Evolutionary conservation across 495 filamentous ascomycete species (phyloP).

Genomic region (Bacidia rubella): DNA sequence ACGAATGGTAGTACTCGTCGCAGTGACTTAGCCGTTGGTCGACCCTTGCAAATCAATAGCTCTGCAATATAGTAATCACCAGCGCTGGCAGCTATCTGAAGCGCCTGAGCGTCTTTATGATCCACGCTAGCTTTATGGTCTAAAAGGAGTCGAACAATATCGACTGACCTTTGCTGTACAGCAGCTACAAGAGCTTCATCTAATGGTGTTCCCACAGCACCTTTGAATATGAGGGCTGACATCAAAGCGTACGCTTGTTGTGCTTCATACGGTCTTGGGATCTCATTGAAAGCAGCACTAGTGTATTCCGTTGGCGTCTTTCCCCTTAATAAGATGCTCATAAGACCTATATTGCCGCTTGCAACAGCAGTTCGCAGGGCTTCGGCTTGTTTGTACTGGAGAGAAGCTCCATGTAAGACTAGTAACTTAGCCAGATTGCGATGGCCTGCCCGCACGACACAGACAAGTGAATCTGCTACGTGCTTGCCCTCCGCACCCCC

Average conservation of each 20-base stretch:
- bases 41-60: slow-evolving; percentile 11
- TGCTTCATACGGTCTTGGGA: slow-evolving; percentile 5
- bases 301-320: not conserved
- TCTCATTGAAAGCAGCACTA: slow-evolving; percentile 5
- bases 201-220: slow-evolving; percentile 8
- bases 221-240: slow-evolving; percentile 10
- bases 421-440: slow-evolving; percentile 6
- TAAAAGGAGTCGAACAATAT: slow-evolving; percentile 5
- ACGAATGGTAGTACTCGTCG: slow-evolving; percentile 7
- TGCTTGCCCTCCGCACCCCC: slow-evolving; percentile 9
- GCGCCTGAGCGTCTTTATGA: slow-evolving; percentile 10
- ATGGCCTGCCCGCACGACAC: slow-evolving; percentile 10
- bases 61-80: slow-evolving; percentile 3
- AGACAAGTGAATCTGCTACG: slow-evolving; percentile 5
- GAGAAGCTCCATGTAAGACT: slow-evolving; percentile 8
- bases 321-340: slow-evolving; percentile 4
- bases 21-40: slow-evolving; percentile 6
- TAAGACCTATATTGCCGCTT: not conserved
- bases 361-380: slow-evolving; percentile 8
- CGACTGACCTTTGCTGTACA: slow-evolving; percentile 2
- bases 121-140: slow-evolving; percentile 12
- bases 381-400: slow-evolving; percentile 2
- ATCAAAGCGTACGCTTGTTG: slow-evolving; percentile 3
- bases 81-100: slow-evolving; percentile 8
- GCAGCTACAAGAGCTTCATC: slow-evolving; percentile 10